Base-by-base conservation (phyloP, 345 rosid genomes). In the Brassica rapa region DNA sequence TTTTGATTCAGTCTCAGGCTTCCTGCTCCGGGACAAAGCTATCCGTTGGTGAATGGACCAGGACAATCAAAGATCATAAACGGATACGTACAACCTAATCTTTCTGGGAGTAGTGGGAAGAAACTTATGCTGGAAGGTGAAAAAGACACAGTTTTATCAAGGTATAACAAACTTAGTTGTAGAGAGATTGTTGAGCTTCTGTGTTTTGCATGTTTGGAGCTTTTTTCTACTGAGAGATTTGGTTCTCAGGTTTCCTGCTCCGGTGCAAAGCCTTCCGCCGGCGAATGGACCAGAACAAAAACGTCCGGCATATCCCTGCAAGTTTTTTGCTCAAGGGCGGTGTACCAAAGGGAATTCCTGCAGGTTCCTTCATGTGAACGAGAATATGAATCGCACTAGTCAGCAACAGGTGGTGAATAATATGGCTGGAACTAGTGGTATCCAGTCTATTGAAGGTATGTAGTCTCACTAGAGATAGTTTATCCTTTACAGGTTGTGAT, bases 281-380 rank as follows among this genome's bases (percentile, higher is more conserved):
- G 66, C 79, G 35, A 74, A 55, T 71, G 46, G 74, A 82, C 77
- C 83, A 32, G 72, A 83, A 77, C 80, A 87, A 85, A 80, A 89
- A 85, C 90, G 89, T 64, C 78, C 84, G 15, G 93, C 89, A 1
- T 56, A 75, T 53, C 63, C 80, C 23, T 94, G 98, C 77, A 83
- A 84, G 80, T 94, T 92, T 84, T 94, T 83, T 75, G 85, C 87
- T 24, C 88, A 85, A 85, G 98, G 98, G 35, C 87, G 98, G 95
- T 94, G 98, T 87, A 74, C 83, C 73, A 92, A 78, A 80, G 97
- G 98, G 76, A 84, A 61, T 61, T 85, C 86, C 3, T 94, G 98
- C 85, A 89, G 76, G 86, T 94, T 92, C 84, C 84, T 89, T 79
- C 98, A 94, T 78, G 66, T 83, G 59, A 91, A 85, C 41, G 88